phyloP scores from a whole-genome alignment of 2,329 filamentous ascomycete species.

The Cladosporium sp. region DNA sequence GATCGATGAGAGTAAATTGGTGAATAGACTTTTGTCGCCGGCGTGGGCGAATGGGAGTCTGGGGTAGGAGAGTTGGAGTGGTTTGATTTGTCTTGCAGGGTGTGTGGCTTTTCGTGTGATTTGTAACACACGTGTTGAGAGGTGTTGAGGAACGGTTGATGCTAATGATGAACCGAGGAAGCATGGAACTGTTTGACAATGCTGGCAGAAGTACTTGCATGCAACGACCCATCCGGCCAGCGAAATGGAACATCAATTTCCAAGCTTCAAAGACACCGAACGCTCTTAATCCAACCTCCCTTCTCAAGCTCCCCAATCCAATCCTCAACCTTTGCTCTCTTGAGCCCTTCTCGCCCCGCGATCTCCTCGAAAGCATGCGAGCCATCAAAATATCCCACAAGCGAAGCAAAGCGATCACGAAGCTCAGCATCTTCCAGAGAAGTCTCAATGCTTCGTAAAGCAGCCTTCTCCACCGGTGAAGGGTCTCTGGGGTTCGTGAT shows the following conservation, averaged over 20 bases:
- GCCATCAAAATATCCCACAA: conserved; percentile 86
- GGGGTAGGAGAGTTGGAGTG: neutral
- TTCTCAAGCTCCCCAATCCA: conserved; percentile 61
- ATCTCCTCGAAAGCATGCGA: conserved; percentile 80
- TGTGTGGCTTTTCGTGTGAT: too few species aligned
- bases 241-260: too few species aligned
- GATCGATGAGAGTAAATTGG: neutral
- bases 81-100: too few species aligned
- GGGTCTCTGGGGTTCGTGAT: conserved; percentile 21
- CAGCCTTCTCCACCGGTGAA: conserved; percentile 15
- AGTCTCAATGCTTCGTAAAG: conserved; percentile 9
- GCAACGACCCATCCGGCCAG: too few species aligned
- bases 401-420: conserved; percentile 63
- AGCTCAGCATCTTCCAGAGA: conserved; percentile 47
- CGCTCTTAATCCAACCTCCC: conserved; percentile 52
- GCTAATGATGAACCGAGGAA: too few species aligned
- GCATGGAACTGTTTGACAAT: too few species aligned
- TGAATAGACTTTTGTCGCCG: neutral
- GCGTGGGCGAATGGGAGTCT: neutral
- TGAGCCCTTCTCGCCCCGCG: conserved; percentile 50
- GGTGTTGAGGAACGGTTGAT: too few species aligned
- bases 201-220: too few species aligned
- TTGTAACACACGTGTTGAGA: too few species aligned
- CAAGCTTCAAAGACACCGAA: conserved; percentile 24
- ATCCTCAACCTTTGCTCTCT: conserved; percentile 60